Evolutionary conservation across 2,329 filamentous ascomycete genomes (phyloP).

Genomic region (Fonsecaea multimorphosa): DNA sequence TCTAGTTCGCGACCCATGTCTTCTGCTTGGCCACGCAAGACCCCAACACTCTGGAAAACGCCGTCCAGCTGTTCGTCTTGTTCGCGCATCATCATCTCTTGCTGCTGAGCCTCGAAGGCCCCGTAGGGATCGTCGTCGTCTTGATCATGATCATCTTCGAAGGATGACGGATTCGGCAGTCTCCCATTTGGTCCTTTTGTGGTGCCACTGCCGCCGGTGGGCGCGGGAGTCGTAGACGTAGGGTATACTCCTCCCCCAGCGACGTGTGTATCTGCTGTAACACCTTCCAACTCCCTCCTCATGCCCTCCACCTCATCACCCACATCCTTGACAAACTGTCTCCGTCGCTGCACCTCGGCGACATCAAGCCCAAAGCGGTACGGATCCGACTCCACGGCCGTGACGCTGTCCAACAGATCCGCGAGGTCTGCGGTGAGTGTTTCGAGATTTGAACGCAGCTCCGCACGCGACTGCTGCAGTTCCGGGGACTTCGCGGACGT

Average conservation of each 20-base stretch:
- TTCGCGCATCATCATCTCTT: conserved; percentile 88
- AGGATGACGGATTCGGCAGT: conserved; percentile 37
- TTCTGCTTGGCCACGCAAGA: conserved; percentile 85
- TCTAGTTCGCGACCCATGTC: conserved; percentile 96
- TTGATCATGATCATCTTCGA: conserved; percentile 44
- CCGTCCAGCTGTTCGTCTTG: conserved; percentile 93
- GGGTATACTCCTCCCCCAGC: conserved; percentile 47
- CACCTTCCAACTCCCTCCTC: conserved; percentile 76
- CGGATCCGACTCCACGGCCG: conserved; percentile 85
- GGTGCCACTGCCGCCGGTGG: conserved; percentile 44
- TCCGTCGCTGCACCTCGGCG: conserved; percentile 79
- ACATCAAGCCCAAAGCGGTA: conserved; percentile 83
- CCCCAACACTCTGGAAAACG: conserved; percentile 91
- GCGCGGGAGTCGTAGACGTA: conserved; percentile 41
- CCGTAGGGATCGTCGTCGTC: conserved; percentile 69
- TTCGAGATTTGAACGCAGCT: conserved; percentile 77
- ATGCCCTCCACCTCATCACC: conserved; percentile 87
- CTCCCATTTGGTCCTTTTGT: conserved; percentile 41
- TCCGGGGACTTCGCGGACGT: conserved; percentile 73
- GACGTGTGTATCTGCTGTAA: conserved; percentile 39
- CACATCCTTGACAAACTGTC: conserved; percentile 86
- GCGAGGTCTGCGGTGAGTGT: conserved; percentile 84
- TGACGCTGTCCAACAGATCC: conserved; percentile 85
- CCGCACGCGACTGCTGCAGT: conserved; percentile 67
- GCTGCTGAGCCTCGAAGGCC: conserved; percentile 88